Evolutionary conservation across 2,329 filamentous ascomycete genomes (phyloP).

Genomic region (Albifimbria verrucaria): DNA sequence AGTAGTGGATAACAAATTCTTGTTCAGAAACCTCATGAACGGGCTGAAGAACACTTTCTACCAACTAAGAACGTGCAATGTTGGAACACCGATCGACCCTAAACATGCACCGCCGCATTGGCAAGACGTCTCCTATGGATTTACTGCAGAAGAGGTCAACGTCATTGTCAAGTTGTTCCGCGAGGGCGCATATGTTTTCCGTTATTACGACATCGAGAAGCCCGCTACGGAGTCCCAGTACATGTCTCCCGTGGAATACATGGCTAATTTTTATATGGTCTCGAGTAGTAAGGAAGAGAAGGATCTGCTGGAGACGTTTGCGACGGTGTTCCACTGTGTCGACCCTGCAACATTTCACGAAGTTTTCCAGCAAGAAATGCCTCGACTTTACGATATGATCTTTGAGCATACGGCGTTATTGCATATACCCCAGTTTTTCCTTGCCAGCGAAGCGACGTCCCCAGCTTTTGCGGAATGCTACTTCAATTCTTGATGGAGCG

Average conservation of each 20-base stretch:
- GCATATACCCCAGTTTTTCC: conserved; percentile 95
- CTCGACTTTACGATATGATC: conserved; percentile 94
- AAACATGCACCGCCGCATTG: conserved; percentile 82
- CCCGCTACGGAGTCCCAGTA: conserved; percentile 68
- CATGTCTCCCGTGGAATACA: conserved; percentile 82
- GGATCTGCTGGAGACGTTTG: conserved; percentile 93
- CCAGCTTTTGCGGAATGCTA: conserved; percentile 97
- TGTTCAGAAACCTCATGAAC: conserved; percentile 95
- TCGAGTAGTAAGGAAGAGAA: conserved; percentile 96
- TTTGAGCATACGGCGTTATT: conserved; percentile 93
- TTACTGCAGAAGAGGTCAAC: conserved; percentile 93
- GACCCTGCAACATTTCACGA: conserved; percentile 98
- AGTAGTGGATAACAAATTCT: conserved; percentile 93
- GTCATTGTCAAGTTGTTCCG: conserved; percentile 97
- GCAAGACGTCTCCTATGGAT: conserved; percentile 93
- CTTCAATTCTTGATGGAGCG: conserved; percentile 96
- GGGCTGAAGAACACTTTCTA: conserved; percentile 96
- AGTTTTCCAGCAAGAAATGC: conserved; percentile 96
- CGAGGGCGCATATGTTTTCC: conserved; percentile 92
- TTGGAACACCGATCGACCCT: conserved; percentile 66
- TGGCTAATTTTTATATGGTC: conserved; percentile 92
- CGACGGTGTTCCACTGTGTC: conserved; percentile 96
- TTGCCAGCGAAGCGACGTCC: conserved; percentile 98
- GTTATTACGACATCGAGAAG: conserved; percentile 93
- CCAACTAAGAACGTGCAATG: conserved; percentile 87